Evolutionary conservation across 345 rosid species (phyloP), one percentile per base, ranked within the genome.

Genomic region (Brassica nigra): DNA sequence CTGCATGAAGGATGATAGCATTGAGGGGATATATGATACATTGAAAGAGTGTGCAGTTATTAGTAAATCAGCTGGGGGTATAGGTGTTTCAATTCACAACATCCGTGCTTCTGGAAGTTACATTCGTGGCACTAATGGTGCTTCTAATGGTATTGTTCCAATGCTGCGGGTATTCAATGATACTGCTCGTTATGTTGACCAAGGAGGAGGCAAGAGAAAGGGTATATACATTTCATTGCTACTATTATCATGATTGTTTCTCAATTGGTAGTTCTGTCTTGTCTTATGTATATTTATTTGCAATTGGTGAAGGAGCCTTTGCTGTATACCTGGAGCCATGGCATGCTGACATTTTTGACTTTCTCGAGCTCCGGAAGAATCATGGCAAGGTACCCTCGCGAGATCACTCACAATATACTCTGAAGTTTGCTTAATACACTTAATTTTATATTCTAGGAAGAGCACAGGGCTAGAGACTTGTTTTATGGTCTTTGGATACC

Each of bases 1-100:
- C 33, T 94, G 97, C 83, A 92, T 94, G 98, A 94, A 94, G 79
- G 97, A 92, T 44, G 98, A 94, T 76, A 92, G 97, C 71, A 92
- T 94, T 74, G 97, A 94, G 74, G 97, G 98, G 39, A 94, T 94
- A 72, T 92, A 92, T 84, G 98, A 94, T 33, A 90, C 97, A 4
- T 65, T 94, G 84, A 94, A 90, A 85, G 97, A 94, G 84, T 94
- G 97, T 87, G 98, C 93, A 70, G 92, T 90, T 68, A 92, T 92
- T 62, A 92, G 97, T 76, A 94, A 94, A 82, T 94, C 98, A 10
- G 97, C 97, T 83, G 97, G 98, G 39, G 97, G 98, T 66, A 88
- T 94, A 72, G 97, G 97, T 74, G 93, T 94, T 5, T 92, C 98
- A 11, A 76, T 89, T 80, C 98, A 94, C 36, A 92, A 70, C 16